Evolutionary conservation across 495 filamentous ascomycete species (phyloP), one percentile per base, ranked within the genome.

Genomic region (Usnea hakonensis): DNA sequence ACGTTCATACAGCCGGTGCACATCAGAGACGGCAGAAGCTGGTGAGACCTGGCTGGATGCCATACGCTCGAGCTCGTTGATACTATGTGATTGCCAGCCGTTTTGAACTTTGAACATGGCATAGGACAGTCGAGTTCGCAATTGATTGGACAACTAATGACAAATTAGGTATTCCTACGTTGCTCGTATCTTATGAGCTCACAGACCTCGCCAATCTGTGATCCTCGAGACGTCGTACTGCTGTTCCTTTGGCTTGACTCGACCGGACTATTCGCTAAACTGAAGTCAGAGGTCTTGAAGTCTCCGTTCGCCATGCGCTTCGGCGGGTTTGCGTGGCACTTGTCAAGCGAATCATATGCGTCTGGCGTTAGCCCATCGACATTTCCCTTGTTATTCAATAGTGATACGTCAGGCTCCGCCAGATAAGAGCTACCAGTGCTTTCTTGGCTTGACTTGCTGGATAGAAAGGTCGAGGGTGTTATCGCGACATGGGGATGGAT

Each of bases 31-130:
- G 50, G 78, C 81, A 11, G 81, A 83, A n/a, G 77, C 74, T 3
- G 85, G 82, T 8, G 83, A 84, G 36, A 72, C 77, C 43, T 77
- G 80, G 60, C 86, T 84, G 5, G 86, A 85, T 26, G 87, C 79
- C 30, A 87, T 75, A 17, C 83, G 77, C 68, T 91, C 86, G n/a
- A 88, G 77, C 63, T 92, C 84, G 53, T 85, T 82, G 58, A 88
- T 79, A 33, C 79, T 81, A 63, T 83, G 83, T 16, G 82, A 80
- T 75, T 93, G 85, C 81, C 90, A 90, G 56, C 88, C 90, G 71
- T 94, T 85, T 73, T 93, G 87, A 43, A 97, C 86, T 71, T 95
- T 95, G 67, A 92, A 82, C 77, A 93, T 90, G 40, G 90, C 91
- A 72, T 96, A 95, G 8, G 89, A 89, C 16, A 97, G 78, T 57